A percentile compares a stretch with the other conserved stretches of the same genome.
These are phyloP conservation scores for Coleophoma cylindrospora DNA, from an alignment of 2,329 filamentous ascomycete genomes.

Conservation along the genomic window DNA sequence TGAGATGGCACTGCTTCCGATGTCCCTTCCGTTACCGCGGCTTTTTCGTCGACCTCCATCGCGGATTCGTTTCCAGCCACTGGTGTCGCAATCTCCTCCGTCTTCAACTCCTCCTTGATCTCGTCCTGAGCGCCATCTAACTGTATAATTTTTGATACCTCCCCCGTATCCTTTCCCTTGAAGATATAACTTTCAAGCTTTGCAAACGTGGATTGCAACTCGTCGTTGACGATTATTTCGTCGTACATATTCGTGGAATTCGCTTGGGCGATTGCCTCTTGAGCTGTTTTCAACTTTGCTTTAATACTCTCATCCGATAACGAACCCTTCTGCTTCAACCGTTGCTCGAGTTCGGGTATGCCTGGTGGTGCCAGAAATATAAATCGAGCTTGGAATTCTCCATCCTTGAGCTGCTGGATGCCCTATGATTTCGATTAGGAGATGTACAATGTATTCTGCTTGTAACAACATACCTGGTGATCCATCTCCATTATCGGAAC, in stretches of 20 bases:
- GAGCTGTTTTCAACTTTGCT: constrained; percentile 34
- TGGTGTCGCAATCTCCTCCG: constrained; percentile 1
- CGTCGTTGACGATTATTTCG: constrained; percentile 44
- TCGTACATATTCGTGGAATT: constrained; percentile 43
- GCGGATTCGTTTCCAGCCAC: not conserved
- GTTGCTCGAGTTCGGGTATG: constrained; percentile 30
- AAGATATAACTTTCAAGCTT: constrained; percentile 46
- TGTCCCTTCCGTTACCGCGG: not conserved
- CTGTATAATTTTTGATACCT: constrained; percentile 1
- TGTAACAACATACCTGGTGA: constrained; percentile 38
- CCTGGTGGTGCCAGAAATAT: constrained; percentile 45
- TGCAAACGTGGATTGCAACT: constrained; percentile 42
- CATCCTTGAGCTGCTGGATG: constrained; percentile 51
- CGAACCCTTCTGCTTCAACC: constrained; percentile 36
- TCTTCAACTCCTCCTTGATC: not conserved
- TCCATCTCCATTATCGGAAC: constrained; percentile 54
- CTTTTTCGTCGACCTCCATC: not conserved
- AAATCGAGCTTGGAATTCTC: constrained; percentile 49
- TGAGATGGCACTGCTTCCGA: not conserved
- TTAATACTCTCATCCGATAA: constrained; percentile 42
- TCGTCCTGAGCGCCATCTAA: constrained; percentile 1
- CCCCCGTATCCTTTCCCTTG: constrained; percentile 9
- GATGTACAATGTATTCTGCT: not conserved
- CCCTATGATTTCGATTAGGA: constrained; percentile 32
- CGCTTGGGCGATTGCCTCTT: constrained; percentile 37